Percentiles rank a stretch among this genome's conserved stretches.
phyloP scores from a whole-genome alignment of 2,329 filamentous ascomycete genomes.

The Lasiodiplodia hormozganensis region DNA sequence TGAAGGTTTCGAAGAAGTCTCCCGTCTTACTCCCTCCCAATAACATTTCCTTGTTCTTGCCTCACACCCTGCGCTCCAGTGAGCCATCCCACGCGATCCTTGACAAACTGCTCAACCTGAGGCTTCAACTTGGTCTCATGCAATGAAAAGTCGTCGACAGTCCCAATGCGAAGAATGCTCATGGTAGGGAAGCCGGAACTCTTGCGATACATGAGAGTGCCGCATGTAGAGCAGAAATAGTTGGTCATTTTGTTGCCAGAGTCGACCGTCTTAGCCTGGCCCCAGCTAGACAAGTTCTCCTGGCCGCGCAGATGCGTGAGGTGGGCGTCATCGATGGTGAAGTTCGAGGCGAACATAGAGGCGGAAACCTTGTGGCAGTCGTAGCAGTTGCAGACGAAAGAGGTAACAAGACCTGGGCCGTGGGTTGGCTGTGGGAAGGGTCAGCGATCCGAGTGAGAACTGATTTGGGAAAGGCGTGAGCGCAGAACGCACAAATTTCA shows the following conservation, averaged over 20 bases:
- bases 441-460: no score
- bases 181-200: slow-evolving; percentile 52
- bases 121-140: slow-evolving; percentile 65
- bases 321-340: slow-evolving; percentile 55
- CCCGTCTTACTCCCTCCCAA: neutral
- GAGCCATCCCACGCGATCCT: slow-evolving; percentile 61
- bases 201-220: slow-evolving; percentile 66
- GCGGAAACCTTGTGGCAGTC: slow-evolving; percentile 69
- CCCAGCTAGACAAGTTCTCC: slow-evolving; percentile 57
- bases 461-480: neutral
- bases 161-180: slow-evolving; percentile 63
- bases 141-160: slow-evolving; percentile 66
- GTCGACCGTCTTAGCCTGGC: slow-evolving; percentile 49
- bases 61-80: slow-evolving; percentile 42
- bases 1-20: no score
- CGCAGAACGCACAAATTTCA: slow-evolving; percentile 35
- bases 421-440: slow-evolving; percentile 49
- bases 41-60: slow-evolving; percentile 24
- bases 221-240: slow-evolving; percentile 66
- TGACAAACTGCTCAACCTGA: slow-evolving; percentile 58
- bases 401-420: slow-evolving; percentile 54
- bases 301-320: slow-evolving; percentile 59
- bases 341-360: slow-evolving; percentile 67
- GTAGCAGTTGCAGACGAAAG: slow-evolving; percentile 66
- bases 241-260: slow-evolving; percentile 64